These are phyloP conservation scores for Neoascochyta sp. DNA, from an alignment of 2,329 filamentous ascomycete genomes.

Conservation along the genomic window DNA sequence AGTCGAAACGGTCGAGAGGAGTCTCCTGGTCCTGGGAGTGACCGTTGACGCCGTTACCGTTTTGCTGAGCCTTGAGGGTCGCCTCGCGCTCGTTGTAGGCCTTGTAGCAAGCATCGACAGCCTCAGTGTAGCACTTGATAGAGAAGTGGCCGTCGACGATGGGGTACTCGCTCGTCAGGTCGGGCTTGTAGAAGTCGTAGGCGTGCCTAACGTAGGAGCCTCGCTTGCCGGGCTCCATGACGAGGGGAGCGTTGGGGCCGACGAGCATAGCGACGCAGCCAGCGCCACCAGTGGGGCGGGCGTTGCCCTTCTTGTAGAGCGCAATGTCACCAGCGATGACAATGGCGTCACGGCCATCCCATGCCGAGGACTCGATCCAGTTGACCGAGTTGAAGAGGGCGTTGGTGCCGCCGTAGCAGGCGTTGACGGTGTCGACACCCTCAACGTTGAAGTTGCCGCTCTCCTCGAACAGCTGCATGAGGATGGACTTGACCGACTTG, in stretches of 20 bases:
- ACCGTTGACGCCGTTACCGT: constrained; percentile 38
- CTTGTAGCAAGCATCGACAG: constrained; percentile 53
- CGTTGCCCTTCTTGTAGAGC: constrained; percentile 53
- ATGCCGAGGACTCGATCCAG: constrained; percentile 53
- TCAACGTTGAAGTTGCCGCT: constrained; percentile 54
- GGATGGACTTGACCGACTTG: constrained; percentile 53
- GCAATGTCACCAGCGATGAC: constrained; percentile 54
- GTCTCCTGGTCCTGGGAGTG: constrained; percentile 41
- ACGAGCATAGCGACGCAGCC: constrained; percentile 54
- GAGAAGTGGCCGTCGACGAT: constrained; percentile 53
- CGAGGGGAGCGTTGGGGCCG: constrained; percentile 50
- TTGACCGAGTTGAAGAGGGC: constrained; percentile 53
- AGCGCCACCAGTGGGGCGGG: constrained; percentile 51
- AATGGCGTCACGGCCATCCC: constrained; percentile 52
- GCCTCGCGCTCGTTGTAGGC: constrained; percentile 50
- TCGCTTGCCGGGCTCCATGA: constrained; percentile 49
- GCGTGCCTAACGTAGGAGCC: constrained; percentile 51
- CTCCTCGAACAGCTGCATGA: constrained; percentile 52
- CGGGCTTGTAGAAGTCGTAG: constrained; percentile 56
- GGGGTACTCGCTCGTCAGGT: constrained; percentile 53
- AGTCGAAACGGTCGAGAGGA: constrained; percentile 52
- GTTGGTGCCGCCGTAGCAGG: constrained; percentile 54
- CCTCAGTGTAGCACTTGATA: constrained; percentile 52
- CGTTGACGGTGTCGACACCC: constrained; percentile 53
- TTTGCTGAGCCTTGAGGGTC: constrained; percentile 44